Percentiles rank a stretch among this genome's conserved stretches.
phyloP scores from a whole-genome alignment of 202 grass and related monocot species.

The Bolboschoenoplectus hybrid region DNA sequence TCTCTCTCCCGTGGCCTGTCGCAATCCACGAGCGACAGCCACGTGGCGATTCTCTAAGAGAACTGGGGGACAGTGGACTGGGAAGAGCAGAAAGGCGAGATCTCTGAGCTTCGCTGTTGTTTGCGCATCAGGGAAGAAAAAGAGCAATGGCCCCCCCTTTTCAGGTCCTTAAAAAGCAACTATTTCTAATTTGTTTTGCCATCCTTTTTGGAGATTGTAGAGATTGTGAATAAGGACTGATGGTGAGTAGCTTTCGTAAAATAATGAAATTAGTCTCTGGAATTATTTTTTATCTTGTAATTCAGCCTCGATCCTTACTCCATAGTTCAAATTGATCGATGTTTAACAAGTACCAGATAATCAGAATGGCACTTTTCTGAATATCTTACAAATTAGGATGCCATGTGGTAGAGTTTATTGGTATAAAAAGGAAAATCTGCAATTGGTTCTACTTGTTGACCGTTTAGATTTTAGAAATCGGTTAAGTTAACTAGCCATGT shows the following conservation, averaged over 20 bases:
- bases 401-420: background rate
- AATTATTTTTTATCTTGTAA: background rate
- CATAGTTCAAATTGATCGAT: background rate
- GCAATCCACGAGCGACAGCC: conserved; percentile 26
- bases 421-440: background rate
- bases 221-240: background rate
- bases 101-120: conserved; percentile 43
- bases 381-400: background rate
- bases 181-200: conserved; percentile 2
- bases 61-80: conserved; percentile 24
- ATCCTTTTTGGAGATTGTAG: conserved; percentile 10
- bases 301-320: background rate
- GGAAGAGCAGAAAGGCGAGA: conserved; percentile 36
- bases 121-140: conserved; percentile 65
- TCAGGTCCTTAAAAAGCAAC: conserved; percentile 18
- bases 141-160: conserved; percentile 36
- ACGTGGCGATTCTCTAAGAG: background rate
- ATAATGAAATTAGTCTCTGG: background rate
- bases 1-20: conserved; percentile 33
- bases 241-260: background rate
- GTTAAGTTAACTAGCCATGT: background rate
- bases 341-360: background rate
- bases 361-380: background rate
- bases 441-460: background rate
- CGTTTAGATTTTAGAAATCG: background rate